Evolutionary conservation across 441 rosid genomes (phyloP).

Genomic region (Eugenia klotzschiana): DNA sequence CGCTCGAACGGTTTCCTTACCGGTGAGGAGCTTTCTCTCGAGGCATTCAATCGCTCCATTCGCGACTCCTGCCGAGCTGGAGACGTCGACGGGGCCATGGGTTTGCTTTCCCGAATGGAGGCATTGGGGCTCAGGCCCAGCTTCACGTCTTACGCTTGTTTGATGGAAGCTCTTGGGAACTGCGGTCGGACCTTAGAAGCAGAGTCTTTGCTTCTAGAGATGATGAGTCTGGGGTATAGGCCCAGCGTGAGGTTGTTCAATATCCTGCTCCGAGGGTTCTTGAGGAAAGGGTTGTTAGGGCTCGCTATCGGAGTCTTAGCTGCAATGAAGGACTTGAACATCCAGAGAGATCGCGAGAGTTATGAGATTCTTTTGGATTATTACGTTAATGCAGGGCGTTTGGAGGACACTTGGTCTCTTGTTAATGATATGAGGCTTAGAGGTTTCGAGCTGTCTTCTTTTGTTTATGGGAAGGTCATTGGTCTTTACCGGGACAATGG

Average conservation of each 20-base stretch:
- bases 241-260: slow-evolving; percentile 25
- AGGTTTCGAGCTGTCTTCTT: slow-evolving; percentile 24
- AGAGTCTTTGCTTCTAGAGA: slow-evolving; percentile 45
- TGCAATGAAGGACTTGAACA: slow-evolving; percentile 17
- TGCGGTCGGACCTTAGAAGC: slow-evolving; percentile 51
- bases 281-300: slow-evolving; percentile 38
- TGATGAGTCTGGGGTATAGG: slow-evolving; percentile 16
- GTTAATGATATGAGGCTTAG: slow-evolving; percentile 40
- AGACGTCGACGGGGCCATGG: slow-evolving; percentile 31
- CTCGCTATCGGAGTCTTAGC: slow-evolving; percentile 24
- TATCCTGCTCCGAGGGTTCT: slow-evolving; percentile 31
- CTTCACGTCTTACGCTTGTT: slow-evolving; percentile 18
- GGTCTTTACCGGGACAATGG: slow-evolving; percentile 61
- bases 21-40: slow-evolving; percentile 18
- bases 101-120: slow-evolving; percentile 36
- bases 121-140: slow-evolving; percentile 29
- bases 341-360: slow-evolving; percentile 28
- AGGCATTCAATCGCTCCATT: slow-evolving; percentile 15
- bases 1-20: background rate
- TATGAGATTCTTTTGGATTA: slow-evolving; percentile 38
- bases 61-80: slow-evolving; percentile 24
- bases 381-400: slow-evolving; percentile 41
- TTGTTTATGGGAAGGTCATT: slow-evolving; percentile 40
- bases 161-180: slow-evolving; percentile 30
- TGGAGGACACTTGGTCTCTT: slow-evolving; percentile 45